A percentile compares a stretch with the other conserved stretches of the same genome.
These are phyloP conservation scores for Amauroascus verrucosus DNA, from an alignment of 2,329 filamentous ascomycete species.

Conservation along the genomic window DNA sequence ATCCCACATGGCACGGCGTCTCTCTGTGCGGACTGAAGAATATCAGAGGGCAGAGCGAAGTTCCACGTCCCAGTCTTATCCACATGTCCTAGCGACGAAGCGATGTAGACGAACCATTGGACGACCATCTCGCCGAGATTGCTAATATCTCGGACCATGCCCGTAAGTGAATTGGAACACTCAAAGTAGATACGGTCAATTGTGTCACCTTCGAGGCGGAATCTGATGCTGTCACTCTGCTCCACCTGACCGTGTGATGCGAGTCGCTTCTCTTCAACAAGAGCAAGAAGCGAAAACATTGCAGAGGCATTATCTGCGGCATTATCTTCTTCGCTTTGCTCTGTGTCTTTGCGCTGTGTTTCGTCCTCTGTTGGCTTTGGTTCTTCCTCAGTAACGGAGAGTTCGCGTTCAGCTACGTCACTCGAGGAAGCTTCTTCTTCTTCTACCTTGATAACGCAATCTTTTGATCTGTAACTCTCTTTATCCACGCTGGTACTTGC, in stretches of 20 bases:
- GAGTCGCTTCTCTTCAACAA: constrained; percentile 19
- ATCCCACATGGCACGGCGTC: constrained; percentile 24
- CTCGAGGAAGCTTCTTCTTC: constrained; percentile 9
- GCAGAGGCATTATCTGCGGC: background rate
- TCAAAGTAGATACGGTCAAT: constrained; percentile 22
- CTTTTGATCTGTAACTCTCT: constrained; percentile 9
- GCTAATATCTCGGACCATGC: constrained; percentile 14
- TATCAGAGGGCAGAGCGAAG: constrained; percentile 20
- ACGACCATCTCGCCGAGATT: constrained; percentile 13
- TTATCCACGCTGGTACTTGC: background rate
- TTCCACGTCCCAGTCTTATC: constrained; percentile 19
- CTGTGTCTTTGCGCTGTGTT: background rate
- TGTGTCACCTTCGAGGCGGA: constrained; percentile 20
- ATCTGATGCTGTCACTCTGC: constrained; percentile 22
- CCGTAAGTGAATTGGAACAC: constrained; percentile 19
- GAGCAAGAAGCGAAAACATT: constrained; percentile 12
- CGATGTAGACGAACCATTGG: constrained; percentile 23
- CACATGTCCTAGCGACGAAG: constrained; percentile 19
- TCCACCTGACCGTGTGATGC: constrained; percentile 17
- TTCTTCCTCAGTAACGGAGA: background rate
- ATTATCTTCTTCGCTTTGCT: constrained; percentile 1
- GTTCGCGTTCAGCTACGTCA: background rate
- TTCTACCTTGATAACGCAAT: constrained; percentile 12
- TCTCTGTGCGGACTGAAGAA: constrained; percentile 19
- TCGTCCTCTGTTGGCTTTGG: background rate